Evolutionary conservation across 1,284 basidiomycete genomes (phyloP).

Genomic region (Leccinum fuscescens): DNA sequence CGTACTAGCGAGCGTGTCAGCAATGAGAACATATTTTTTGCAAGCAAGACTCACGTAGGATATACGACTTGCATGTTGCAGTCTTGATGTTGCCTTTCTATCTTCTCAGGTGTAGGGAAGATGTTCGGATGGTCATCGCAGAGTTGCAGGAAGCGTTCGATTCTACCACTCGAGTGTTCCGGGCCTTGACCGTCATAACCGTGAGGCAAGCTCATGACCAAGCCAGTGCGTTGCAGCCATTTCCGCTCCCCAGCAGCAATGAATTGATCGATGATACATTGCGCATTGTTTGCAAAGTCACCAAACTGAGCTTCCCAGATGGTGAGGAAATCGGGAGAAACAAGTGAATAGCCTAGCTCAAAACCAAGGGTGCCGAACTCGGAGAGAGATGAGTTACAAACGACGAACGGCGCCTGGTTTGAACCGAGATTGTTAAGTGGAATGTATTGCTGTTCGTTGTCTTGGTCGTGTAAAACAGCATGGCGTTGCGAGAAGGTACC

Average conservation of each 20-base stretch:
- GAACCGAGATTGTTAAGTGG: slow-evolving; percentile 87
- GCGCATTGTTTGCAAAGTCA: slow-evolving; percentile 96
- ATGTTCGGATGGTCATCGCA: slow-evolving; percentile 96
- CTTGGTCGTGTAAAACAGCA: slow-evolving; percentile 95
- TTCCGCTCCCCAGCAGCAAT: slow-evolving; percentile 97
- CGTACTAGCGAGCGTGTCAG: slow-evolving; percentile 49
- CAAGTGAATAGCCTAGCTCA: slow-evolving; percentile 98
- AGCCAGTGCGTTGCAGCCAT: slow-evolving; percentile 94
- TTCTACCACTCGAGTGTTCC: slow-evolving; percentile 94
- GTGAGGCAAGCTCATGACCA: slow-evolving; percentile 92
- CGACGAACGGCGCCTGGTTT: slow-evolving; percentile 88
- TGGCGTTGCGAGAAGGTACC: slow-evolving; percentile 99
- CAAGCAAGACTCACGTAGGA: slow-evolving; percentile 65
- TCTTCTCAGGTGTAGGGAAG: slow-evolving; percentile 87
- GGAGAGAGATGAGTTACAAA: slow-evolving; percentile 97
- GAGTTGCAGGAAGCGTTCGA: slow-evolving; percentile 97
- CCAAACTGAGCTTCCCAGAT: slow-evolving; percentile 99
- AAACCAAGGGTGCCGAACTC: slow-evolving; percentile 96
- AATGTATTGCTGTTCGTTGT: slow-evolving; percentile 86
- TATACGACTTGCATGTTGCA: slow-evolving; percentile 99
- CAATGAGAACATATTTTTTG: background rate
- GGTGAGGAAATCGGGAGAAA: slow-evolving; percentile 90
- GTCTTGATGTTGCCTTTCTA: slow-evolving; percentile 96
- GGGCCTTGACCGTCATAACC: slow-evolving; percentile 99
- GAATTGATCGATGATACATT: slow-evolving; percentile 99